phyloP scores from a whole-genome alignment of 1,284 basidiomycete species.

The Malassezia restricta region DNA sequence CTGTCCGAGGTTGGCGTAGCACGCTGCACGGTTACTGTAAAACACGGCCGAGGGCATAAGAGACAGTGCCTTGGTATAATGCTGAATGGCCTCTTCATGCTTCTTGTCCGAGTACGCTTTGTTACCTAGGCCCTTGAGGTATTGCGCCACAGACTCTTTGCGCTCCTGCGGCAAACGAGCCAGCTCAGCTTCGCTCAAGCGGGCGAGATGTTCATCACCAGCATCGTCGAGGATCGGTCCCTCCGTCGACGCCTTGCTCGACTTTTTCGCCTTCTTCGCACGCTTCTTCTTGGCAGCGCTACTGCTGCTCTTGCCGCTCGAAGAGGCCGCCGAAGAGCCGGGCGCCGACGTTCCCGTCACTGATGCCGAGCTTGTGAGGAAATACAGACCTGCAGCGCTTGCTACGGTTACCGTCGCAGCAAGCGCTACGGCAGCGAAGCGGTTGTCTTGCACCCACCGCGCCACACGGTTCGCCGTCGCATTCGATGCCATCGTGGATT shows the following conservation, averaged over 20 bases:
- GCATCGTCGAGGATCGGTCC: conserved; percentile 42
- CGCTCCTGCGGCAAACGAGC: conserved; percentile 28
- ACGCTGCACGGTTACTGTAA: conserved; percentile 94
- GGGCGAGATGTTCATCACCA: conserved; percentile 31
- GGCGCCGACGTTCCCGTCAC: conserved; percentile 9
- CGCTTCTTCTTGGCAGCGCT: conserved; percentile 37
- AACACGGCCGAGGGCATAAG: conserved; percentile 86
- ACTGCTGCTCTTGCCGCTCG: neutral
- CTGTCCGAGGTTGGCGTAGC: conserved; percentile 80
- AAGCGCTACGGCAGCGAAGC: conserved; percentile 31
- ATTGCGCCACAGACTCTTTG: conserved; percentile 61
- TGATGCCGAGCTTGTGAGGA: conserved; percentile 17
- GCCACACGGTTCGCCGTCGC: conserved; percentile 31
- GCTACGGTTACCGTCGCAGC: conserved; percentile 28
- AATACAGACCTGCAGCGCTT: conserved; percentile 33
- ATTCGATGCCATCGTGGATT: conserved; percentile 16
- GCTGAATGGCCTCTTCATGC: conserved; percentile 63
- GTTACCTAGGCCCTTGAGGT: conserved; percentile 81
- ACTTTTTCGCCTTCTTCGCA: conserved; percentile 29
- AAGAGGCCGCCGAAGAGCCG: conserved; percentile 10
- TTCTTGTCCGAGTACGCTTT: conserved; percentile 69
- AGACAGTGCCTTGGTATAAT: conserved; percentile 69
- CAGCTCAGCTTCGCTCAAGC: conserved; percentile 32
- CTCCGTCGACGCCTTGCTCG: conserved; percentile 16
- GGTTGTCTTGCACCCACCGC: conserved; percentile 40